These are phyloP conservation scores for Penicillium canariense DNA, from an alignment of 495 filamentous ascomycete species.

Conservation along the genomic window DNA sequence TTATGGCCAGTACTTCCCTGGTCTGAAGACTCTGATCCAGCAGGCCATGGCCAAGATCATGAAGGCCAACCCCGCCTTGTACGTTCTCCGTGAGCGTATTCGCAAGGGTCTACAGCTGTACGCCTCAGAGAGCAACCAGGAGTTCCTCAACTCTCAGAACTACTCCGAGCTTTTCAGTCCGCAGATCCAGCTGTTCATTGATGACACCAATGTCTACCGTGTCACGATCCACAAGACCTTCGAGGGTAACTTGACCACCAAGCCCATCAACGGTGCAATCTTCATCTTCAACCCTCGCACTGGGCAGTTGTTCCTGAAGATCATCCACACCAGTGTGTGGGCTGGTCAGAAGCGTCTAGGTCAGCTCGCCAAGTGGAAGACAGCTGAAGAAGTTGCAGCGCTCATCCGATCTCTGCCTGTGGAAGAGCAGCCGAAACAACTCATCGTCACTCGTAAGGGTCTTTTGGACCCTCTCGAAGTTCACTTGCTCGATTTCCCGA, in stretches of 20 bases:
- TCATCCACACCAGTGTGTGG: slow-evolving; percentile 99
- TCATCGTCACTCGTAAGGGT: slow-evolving; percentile 98
- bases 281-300: slow-evolving; percentile 99
- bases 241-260: slow-evolving; percentile 97
- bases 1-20: slow-evolving; percentile 98
- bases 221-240: slow-evolving; percentile 99
- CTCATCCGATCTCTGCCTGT: slow-evolving; percentile 95
- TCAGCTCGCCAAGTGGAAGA: slow-evolving; percentile 99
- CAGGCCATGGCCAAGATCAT: slow-evolving; percentile 99
- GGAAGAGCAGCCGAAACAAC: slow-evolving; percentile 98
- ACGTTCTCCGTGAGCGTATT: slow-evolving; percentile 96
- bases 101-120: slow-evolving; percentile 98
- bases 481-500: slow-evolving; percentile 96
- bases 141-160: slow-evolving; percentile 99
- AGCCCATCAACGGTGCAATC: slow-evolving; percentile 99
- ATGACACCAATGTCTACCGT: slow-evolving; percentile 99
- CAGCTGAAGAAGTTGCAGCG: slow-evolving; percentile 98
- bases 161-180: slow-evolving; percentile 99
- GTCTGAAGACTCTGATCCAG: slow-evolving; percentile 92
- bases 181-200: slow-evolving; percentile 98
- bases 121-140: slow-evolving; percentile 97
- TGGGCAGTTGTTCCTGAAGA: slow-evolving; percentile 97
- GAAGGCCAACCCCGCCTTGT: slow-evolving; percentile 98
- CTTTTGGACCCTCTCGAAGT: slow-evolving; percentile 96
- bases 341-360: slow-evolving; percentile 98